Percentiles rank a stretch among this genome's conserved stretches.
phyloP scores from a whole-genome alignment of 352 stramenopile genomes.

The Pythium utonaiense region DNA sequence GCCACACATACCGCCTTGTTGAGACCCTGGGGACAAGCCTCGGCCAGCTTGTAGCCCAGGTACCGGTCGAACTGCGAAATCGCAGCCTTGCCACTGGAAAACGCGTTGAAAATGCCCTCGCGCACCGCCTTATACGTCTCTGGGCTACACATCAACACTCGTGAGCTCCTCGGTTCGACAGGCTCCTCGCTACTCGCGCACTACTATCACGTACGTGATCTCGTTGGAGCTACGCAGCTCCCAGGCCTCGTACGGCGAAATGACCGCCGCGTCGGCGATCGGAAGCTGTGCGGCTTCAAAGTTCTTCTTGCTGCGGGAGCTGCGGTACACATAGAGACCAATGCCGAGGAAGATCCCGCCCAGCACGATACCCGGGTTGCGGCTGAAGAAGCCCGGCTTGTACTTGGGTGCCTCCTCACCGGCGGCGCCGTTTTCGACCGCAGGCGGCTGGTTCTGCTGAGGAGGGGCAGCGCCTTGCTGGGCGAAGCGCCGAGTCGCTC shows the following conservation, averaged over 20 bases:
- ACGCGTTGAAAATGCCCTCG: constrained; percentile 43
- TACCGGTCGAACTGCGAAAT: constrained; percentile 83
- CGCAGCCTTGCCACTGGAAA: constrained; percentile 56
- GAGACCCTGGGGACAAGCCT: constrained; percentile 51
- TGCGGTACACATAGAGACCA: constrained; percentile 68
- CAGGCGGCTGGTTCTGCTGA: neutral
- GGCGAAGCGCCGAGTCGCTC: neutral
- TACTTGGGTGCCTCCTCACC: constrained; percentile 63
- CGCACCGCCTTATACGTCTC: constrained; percentile 51
- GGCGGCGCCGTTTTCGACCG: neutral
- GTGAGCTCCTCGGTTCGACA: neutral
- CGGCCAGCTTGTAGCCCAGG: constrained; percentile 63
- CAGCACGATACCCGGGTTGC: constrained; percentile 76
- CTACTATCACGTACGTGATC: constrained; percentile 80
- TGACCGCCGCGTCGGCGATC: constrained; percentile 68
- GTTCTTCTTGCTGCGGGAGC: constrained; percentile 72
- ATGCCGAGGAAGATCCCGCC: constrained; percentile 67
- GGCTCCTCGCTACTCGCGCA: too few relatives aligned
- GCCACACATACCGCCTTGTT: constrained; percentile 41
- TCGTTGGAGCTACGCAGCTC: constrained; percentile 77
- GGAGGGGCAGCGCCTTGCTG: neutral
- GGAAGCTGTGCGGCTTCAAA: constrained; percentile 70
- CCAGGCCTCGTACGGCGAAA: constrained; percentile 84
- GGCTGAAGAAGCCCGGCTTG: constrained; percentile 84
- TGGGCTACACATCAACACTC: constrained; percentile 24